Evolutionary conservation across 108 stramenopile species (phyloP).

Genomic region (Cylindrotheca closterium): DNA sequence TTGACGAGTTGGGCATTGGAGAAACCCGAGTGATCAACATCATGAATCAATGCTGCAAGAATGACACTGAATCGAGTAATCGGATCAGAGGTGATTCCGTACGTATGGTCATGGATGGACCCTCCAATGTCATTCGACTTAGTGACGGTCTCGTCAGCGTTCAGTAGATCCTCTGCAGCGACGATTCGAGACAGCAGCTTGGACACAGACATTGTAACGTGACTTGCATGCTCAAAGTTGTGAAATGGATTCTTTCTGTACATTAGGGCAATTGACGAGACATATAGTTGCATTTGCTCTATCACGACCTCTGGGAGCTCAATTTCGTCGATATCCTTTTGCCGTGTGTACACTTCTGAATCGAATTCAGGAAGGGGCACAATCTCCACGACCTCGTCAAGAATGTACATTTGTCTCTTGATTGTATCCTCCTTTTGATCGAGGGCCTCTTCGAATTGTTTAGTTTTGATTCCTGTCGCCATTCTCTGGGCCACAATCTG

Average conservation of each 20-base stretch:
- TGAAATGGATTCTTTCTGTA: slow-evolving; percentile 43
- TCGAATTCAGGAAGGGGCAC: slow-evolving; percentile 16
- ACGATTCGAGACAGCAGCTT: slow-evolving; percentile 6
- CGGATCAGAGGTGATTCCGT: slow-evolving; percentile 28
- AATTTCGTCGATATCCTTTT: slow-evolving; percentile 12
- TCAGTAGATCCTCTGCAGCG: slow-evolving; percentile 3
- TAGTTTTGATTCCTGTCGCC: background rate
- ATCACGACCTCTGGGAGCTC: slow-evolving; percentile 12
- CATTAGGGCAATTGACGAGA: slow-evolving; percentile 26
- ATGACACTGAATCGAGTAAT: slow-evolving; percentile 37
- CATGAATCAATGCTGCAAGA: slow-evolving; percentile 43
- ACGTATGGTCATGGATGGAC: too few relatives aligned
- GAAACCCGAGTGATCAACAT: slow-evolving; percentile 49
- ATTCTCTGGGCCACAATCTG: slow-evolving; percentile 23
- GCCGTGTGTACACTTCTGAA: slow-evolving; percentile 5
- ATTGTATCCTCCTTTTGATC: background rate
- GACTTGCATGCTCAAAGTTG: slow-evolving; percentile 53
- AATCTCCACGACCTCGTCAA: slow-evolving; percentile 24
- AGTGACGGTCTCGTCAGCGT: background rate
- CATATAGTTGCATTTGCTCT: slow-evolving; percentile 36
- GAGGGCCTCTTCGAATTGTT: slow-evolving; percentile 2
- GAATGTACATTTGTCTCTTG: slow-evolving; percentile 1
- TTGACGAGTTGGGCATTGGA: slow-evolving; percentile 33
- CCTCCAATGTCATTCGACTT: slow-evolving; percentile 5
- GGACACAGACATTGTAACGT: slow-evolving; percentile 8